Base-by-base conservation (phyloP, 169 alveolate species). In the Eimeria necatrix region DNA sequence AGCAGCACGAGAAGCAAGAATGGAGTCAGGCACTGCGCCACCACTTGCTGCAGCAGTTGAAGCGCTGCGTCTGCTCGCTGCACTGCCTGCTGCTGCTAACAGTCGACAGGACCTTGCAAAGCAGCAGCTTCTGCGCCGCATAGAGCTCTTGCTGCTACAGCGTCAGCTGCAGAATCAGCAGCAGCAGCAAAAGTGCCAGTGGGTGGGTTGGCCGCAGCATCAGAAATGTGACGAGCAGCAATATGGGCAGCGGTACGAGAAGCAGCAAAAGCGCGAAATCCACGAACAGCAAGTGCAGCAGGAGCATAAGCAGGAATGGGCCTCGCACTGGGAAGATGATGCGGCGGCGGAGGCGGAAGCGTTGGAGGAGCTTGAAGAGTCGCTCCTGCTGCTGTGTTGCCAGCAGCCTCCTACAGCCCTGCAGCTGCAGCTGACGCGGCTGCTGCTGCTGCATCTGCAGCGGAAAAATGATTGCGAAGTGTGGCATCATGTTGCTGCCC, bases 71-170 rank as follows among this genome's bases (percentile, higher is more conserved):
- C 59, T 83, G 20, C 46, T 83, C 59, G 91, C 60, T 16, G 59
- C 60, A 24, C 68, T 49, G 2, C 89, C 89, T 80, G 76, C 78
- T 4, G 56, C 91, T 59, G 24, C 91, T 56, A 74, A 83, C 91
- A 83, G 91, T 74, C 73, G 91, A 4, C 24, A 56, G 48, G 91
- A 83, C n/a, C 91, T 83, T n/a, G 91, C 91, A 9, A 83, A 83
- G 91, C 91, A 83, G n/a, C 59, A 83, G 78, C n/a, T 83, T 73
- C 91, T 83, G 59, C 91, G 91, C 59, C 76, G 91, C 24, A 52
- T 83, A 52, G 91, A 83, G n/a, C 68, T 83, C 76, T 18, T 83
- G 78, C 20, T 83, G 78, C 91, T 53, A 32, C 53, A 48, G 78
- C 91, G 46, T 32, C 89, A 80, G 22, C 71, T 51, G 71, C 89